phyloP scores from a whole-genome alignment of 345 rosid genomes.

The Melaleuca quinquenervia region DNA sequence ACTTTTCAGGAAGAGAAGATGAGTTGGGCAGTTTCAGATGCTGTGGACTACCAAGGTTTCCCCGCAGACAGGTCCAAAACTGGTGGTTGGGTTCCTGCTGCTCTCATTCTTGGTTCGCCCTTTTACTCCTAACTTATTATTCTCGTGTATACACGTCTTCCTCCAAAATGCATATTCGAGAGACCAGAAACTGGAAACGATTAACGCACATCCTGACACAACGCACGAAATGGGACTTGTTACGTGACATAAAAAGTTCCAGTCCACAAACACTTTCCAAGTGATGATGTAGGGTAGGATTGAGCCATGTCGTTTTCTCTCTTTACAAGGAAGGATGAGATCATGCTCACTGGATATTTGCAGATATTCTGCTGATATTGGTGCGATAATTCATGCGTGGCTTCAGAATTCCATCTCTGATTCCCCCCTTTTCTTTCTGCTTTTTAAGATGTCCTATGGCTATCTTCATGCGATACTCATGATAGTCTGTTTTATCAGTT shows the following conservation, averaged over 20 bases:
- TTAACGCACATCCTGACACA: neutral
- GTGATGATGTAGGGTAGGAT: neutral
- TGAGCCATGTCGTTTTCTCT: neutral
- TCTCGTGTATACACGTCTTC: neutral
- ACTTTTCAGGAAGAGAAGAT: constrained; percentile 32
- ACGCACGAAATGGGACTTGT: neutral
- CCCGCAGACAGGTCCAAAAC: constrained; percentile 57
- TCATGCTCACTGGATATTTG: neutral
- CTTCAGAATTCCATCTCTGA: neutral
- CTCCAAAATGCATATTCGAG: neutral
- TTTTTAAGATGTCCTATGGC: neutral
- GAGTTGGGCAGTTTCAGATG: constrained; percentile 44
- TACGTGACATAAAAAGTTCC: neutral
- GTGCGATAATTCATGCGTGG: neutral
- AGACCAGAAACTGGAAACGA: neutral
- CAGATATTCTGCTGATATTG: neutral
- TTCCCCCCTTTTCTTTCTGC: neutral
- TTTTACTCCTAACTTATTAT: neutral
- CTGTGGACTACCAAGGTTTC: constrained; percentile 37
- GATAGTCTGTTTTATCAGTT: neutral
- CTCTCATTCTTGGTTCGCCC: constrained; percentile 45
- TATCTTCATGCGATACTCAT: neutral
- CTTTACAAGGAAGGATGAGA: neutral
- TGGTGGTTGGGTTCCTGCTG: constrained; percentile 65
- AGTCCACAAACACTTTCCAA: neutral